Conservation (phyloP, 108 stramenopile species). For the Seminavis robusta region DNA sequence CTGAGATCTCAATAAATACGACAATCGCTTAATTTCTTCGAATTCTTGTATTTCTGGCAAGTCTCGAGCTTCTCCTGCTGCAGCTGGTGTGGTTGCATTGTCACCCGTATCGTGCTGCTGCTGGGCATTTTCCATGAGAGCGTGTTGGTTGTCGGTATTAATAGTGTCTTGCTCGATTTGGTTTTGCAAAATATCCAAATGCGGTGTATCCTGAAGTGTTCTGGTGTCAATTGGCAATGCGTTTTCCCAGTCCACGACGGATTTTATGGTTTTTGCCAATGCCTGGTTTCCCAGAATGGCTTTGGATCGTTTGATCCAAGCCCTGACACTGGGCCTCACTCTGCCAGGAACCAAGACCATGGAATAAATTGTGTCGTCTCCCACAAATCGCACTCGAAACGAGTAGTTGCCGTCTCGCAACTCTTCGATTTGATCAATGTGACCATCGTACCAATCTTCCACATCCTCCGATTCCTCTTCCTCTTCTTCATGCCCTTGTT, state of each 20-base stretch:
- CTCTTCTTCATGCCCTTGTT: conserved; percentile 5
- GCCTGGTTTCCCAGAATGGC: conserved; percentile 39
- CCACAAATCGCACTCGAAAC: conserved; percentile 61
- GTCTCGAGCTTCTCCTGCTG: not conserved
- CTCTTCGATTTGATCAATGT: not conserved
- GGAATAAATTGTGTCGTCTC: conserved; percentile 56
- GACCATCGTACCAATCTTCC: conserved; percentile 80
- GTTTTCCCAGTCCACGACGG: conserved; percentile 12
- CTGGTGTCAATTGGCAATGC: conserved; percentile 52
- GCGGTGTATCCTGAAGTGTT: conserved; percentile 31
- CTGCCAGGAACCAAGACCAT: conserved; percentile 47
- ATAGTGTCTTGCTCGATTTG: not conserved
- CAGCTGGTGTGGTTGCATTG: not conserved
- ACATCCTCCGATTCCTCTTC: conserved; percentile 3
- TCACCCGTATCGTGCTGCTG: no score
- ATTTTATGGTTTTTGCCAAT: no score
- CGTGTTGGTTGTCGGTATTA: not conserved
- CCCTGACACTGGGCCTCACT: conserved; percentile 66
- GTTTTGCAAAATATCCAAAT: conserved; percentile 19
- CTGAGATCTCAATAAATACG: conserved; percentile 34
- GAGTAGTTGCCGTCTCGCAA: conserved; percentile 4
- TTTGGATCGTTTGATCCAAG: conserved; percentile 60
- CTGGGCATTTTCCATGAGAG: no score
- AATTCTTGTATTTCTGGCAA: conserved; percentile 19
- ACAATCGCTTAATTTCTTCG: conserved; percentile 15